These are phyloP conservation scores for Cystofilobasidium ferigula DNA, from an alignment of 768 basidiomycete species.

Conservation along the genomic window DNA sequence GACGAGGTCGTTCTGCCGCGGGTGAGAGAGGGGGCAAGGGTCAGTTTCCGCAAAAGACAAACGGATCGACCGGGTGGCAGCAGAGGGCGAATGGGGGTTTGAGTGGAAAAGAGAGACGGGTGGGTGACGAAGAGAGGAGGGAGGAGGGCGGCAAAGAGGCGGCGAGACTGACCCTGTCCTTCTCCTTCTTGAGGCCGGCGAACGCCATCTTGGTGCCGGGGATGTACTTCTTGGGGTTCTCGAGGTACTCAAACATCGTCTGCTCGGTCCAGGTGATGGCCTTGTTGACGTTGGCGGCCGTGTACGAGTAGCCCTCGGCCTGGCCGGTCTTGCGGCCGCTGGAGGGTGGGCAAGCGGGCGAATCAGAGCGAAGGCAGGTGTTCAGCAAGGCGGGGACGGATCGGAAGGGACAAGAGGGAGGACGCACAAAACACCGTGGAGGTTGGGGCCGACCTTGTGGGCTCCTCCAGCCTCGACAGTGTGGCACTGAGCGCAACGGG, in stretches of 20 bases:
- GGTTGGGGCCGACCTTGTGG: slow-evolving; percentile 70
- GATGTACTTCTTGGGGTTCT: slow-evolving; percentile 49
- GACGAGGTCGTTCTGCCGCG: slow-evolving; percentile 62
- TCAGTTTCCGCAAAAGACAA: neutral
- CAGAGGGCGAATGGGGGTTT: too few relatives aligned
- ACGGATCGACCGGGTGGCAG: neutral
- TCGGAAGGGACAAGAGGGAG: neutral
- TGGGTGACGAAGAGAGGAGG: neutral
- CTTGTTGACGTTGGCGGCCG: slow-evolving; percentile 91
- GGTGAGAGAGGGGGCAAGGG: too few relatives aligned
- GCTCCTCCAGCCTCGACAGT: slow-evolving; percentile 24
- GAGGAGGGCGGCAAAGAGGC: neutral
- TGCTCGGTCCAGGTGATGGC: slow-evolving; percentile 69
- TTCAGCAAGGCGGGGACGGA: neutral
- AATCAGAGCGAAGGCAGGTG: neutral
- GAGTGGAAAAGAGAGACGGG: neutral
- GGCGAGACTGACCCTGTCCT: slow-evolving; percentile 7
- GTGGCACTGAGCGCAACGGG: slow-evolving; percentile 28
- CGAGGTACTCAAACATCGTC: slow-evolving; percentile 41
- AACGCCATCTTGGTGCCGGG: slow-evolving; percentile 94
- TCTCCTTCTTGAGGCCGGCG: slow-evolving; percentile 92
- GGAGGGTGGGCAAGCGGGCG: neutral
- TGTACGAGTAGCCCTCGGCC: slow-evolving; percentile 77
- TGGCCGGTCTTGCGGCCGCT: slow-evolving; percentile 54
- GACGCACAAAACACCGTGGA: slow-evolving; percentile 59